Conservation (phyloP, 148 eudicot genomes). For the Bassia scoparia region DNA sequence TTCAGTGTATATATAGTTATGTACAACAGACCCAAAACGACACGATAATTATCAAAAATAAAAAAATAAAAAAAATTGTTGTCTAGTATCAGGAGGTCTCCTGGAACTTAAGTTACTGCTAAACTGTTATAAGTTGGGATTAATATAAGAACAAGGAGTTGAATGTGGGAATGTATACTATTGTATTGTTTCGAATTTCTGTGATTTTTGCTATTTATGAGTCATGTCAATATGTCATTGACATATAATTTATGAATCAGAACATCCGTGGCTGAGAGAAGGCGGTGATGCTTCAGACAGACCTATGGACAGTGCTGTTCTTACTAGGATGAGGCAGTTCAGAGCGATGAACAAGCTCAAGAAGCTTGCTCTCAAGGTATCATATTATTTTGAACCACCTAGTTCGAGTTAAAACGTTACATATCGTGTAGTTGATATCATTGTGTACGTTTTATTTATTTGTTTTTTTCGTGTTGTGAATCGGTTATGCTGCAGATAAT, state of each 20-base stretch:
- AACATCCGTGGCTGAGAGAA: conserved; percentile 92
- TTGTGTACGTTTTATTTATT: background rate
- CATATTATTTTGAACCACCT: background rate
- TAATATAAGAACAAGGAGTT: no score
- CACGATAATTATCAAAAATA: no score
- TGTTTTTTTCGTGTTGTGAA: background rate
- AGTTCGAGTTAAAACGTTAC: no score
- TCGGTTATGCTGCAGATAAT: conserved; percentile 53
- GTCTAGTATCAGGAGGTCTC: no score
- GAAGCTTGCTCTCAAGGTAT: conserved; percentile 83
- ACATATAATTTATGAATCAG: conserved; percentile 40
- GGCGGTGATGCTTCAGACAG: conserved; percentile 73
- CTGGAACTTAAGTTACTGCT: no score
- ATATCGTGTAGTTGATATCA: no score
- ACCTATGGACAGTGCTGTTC: conserved; percentile 83
- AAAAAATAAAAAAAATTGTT: no score
- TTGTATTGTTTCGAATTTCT: no score
- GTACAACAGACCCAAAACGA: no score
- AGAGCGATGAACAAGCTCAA: conserved; percentile 93
- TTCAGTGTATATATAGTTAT: no score
- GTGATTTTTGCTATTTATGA: no score
- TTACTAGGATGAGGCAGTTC: conserved; percentile 84
- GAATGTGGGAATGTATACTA: background rate
- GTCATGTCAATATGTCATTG: conserved; percentile 1
- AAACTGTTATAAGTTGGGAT: no score